Evolutionary conservation across 1,139 yeast genomes (phyloP).

Genomic region (Kodamaea arcana): DNA sequence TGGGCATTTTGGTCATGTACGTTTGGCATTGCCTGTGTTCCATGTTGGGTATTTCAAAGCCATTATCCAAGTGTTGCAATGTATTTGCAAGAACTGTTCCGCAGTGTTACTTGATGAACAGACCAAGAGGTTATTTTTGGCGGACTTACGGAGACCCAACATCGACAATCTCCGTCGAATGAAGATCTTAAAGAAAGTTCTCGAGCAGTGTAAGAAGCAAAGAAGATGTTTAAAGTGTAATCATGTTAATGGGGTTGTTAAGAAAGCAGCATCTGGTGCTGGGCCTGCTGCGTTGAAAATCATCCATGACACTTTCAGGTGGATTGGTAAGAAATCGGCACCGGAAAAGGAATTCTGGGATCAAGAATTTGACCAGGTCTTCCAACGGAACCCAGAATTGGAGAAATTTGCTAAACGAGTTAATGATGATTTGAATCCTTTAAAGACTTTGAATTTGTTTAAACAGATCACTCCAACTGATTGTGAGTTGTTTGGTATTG

Average conservation of each 20-base stretch:
- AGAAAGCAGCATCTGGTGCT: slow-evolving; percentile 90
- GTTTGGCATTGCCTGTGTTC: slow-evolving; percentile 91
- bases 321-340: slow-evolving; percentile 87
- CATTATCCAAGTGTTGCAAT: slow-evolving; percentile 81
- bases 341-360: slow-evolving; percentile 88
- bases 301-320: slow-evolving; percentile 92
- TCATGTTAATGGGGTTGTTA: slow-evolving; percentile 91
- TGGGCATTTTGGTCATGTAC: slow-evolving; percentile 96
- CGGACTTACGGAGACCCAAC: slow-evolving; percentile 81
- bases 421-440: slow-evolving; percentile 90
- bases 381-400: slow-evolving; percentile 74
- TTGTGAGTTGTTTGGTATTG: slow-evolving; percentile 89
- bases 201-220: slow-evolving; percentile 94
- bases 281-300: slow-evolving; percentile 92
- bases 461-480: slow-evolving; percentile 82
- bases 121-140: slow-evolving; percentile 61
- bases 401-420: slow-evolving; percentile 85
- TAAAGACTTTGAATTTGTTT: slow-evolving; percentile 82
- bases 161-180: slow-evolving; percentile 88
- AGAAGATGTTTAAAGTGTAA: slow-evolving; percentile 86
- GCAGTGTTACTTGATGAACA: slow-evolving; percentile 70
- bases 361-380: slow-evolving; percentile 71
- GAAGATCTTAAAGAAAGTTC: slow-evolving; percentile 75
- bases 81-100: slow-evolving; percentile 89
- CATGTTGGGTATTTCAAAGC: slow-evolving; percentile 97